phyloP scores from a whole-genome alignment of 2,329 filamentous ascomycete species.

The Ilyonectria mors-panacis region DNA sequence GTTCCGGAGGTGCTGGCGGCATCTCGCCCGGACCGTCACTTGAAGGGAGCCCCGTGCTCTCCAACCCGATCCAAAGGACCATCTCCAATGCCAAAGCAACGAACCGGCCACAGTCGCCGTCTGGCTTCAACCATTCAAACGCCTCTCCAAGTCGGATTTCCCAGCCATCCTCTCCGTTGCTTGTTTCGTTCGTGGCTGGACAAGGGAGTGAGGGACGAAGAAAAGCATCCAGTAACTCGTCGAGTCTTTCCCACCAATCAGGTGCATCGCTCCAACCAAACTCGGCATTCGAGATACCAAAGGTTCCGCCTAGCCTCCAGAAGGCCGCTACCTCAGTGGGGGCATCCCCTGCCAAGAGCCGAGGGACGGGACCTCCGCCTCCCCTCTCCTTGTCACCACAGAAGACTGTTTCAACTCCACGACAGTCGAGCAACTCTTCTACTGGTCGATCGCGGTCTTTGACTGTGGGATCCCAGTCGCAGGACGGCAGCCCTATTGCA shows the following conservation, averaged over 20 bases:
- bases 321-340: conserved; percentile 71
- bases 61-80: conserved; percentile 85
- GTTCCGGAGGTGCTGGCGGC: conserved; percentile 59
- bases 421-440: conserved; percentile 73
- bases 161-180: conserved; percentile 78
- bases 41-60: conserved; percentile 87
- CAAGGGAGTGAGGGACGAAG: conserved; percentile 83
- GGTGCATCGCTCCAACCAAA: conserved; percentile 75
- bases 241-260: conserved; percentile 85
- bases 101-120: conserved; percentile 89
- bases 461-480: conserved; percentile 94
- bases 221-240: conserved; percentile 93
- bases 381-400: conserved; percentile 71
- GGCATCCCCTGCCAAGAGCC: conserved; percentile 69
- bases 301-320: conserved; percentile 71
- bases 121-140: conserved; percentile 81
- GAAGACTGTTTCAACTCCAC: conserved; percentile 72
- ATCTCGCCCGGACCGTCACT: conserved; percentile 77
- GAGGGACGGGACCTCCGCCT: conserved; percentile 65
- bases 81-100: conserved; percentile 85
- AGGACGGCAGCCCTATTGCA: conserved; percentile 85
- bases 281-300: conserved; percentile 80
- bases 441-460: conserved; percentile 84
- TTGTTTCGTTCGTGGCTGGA: conserved; percentile 95
- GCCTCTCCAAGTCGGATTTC: conserved; percentile 90